Conservation (phyloP, 2,329 filamentous ascomycete genomes). For the Calonectria hongkongensis region DNA sequence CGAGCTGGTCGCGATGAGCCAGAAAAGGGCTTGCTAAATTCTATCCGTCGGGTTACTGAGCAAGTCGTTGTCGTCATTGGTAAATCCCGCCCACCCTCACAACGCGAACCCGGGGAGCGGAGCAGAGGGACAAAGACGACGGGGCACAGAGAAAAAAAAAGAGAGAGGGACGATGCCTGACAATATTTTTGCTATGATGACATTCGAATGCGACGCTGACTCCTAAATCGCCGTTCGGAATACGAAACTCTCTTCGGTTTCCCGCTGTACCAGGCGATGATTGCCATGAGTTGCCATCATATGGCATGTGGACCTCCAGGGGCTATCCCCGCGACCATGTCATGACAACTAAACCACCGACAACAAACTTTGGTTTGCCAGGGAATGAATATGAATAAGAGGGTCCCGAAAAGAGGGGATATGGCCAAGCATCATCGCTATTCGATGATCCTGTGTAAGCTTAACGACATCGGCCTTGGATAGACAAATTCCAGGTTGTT, state of each 20-base stretch:
- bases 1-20: background rate
- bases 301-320: background rate
- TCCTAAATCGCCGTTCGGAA: background rate
- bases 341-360: conserved; percentile 6
- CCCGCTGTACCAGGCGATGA: background rate
- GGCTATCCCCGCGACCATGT: conserved; percentile 5
- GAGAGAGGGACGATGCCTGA: background rate
- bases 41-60: background rate
- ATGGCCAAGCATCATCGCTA: background rate
- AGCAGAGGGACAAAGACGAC: background rate
- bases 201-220: conserved; percentile 10
- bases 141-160: background rate
- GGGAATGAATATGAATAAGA: conserved; percentile 5
- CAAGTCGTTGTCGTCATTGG: conserved; percentile 41
- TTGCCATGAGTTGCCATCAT: conserved; percentile 18
- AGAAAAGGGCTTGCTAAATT: background rate
- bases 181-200: background rate
- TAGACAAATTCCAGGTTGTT: too few species aligned
- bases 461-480: too few species aligned
- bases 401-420: conserved; percentile 4
- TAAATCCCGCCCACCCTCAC: conserved; percentile 6
- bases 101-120: background rate
- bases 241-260: conserved; percentile 17
- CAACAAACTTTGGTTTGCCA: conserved; percentile 13
- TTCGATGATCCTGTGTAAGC: background rate